Base-by-base conservation (phyloP, 1,284 basidiomycete genomes). In the Agaricales sp. region DNA sequence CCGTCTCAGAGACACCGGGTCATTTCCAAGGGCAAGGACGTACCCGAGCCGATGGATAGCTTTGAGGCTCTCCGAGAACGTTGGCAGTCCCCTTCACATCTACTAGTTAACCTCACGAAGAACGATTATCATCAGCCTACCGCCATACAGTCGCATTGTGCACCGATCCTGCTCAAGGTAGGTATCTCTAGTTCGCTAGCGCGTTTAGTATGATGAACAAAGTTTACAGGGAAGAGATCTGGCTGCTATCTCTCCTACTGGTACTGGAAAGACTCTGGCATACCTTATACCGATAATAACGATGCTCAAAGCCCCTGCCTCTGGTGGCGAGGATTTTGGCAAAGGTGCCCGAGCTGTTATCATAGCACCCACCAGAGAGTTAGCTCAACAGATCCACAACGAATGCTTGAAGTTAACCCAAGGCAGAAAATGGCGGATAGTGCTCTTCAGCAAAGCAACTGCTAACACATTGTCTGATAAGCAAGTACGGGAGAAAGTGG, bases 311-410 rank as follows among this genome's bases (percentile, higher is more conserved):
- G 64, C 75, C 16, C 91, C 91, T 1, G 67, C 73, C 3, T 67
- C 78, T 53, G 62, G 67, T 19, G 73, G 74, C 49, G 59, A 60
- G n/a, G 67, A 73, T 37, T 54, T 61, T 16, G 76, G 76, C 1
- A 59, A 60, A 20, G 91, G 91, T 20, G 80, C 85, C 12, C 75
- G 93, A 51, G 84, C 88, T 0, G 59, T 99, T 14, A 71, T 99
- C 47, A 65, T 99, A 49, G 89, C 90, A 1, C 96, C 96, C 1
- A 99, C 96, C 0, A 81, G 92, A 54, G 96, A 99, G 68, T 67
- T 99, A n/a, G 93, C 95, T 0, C 85, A 92, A 55, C 96, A 99
- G 62, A 98, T 99, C 51, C 77, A 92, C 53, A 92, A 92, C 51
- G 96, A 99, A 61, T 90, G 87, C 54, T 62, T 88, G 43, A 92